phyloP scores from a whole-genome alignment of 148 eudicot species.

The Drosera capensis region DNA sequence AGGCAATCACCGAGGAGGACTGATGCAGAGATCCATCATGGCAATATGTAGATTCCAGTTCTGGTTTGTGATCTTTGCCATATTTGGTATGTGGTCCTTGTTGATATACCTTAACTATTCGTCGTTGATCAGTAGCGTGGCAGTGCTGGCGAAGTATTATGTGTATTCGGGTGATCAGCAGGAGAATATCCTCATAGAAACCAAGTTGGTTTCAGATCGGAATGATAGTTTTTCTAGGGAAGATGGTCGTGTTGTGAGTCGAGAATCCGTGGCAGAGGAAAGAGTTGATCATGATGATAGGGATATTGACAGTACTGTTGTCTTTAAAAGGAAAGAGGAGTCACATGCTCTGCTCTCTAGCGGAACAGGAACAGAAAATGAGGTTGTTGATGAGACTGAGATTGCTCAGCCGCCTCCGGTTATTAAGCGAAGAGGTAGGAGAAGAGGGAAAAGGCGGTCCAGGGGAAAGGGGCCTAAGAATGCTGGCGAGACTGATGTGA shows the following conservation, averaged over 20 bases:
- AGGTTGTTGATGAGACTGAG: background rate
- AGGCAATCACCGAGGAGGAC: slow-evolving; percentile 4
- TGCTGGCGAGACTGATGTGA: background rate
- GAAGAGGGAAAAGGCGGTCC: slow-evolving; percentile 3
- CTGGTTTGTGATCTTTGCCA: slow-evolving; percentile 15
- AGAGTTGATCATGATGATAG: background rate
- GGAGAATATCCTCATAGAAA: slow-evolving; percentile 4
- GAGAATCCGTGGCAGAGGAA: background rate
- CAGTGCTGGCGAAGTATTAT: slow-evolving; percentile 18
- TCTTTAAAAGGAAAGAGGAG: background rate
- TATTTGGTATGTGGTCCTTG: slow-evolving; percentile 26
- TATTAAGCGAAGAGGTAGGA: background rate
- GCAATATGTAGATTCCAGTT: slow-evolving; percentile 14
- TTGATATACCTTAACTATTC: slow-evolving; percentile 25
- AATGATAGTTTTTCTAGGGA: background rate
- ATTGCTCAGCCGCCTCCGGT: background rate
- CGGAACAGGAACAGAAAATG: background rate
- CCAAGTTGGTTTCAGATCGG: background rate
- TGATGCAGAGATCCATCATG: slow-evolving; percentile 10
- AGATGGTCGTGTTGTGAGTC: background rate
- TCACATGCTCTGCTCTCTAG: background rate
- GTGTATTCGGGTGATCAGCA: slow-evolving; percentile 21
- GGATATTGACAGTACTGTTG: background rate
- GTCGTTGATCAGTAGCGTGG: slow-evolving; percentile 19
- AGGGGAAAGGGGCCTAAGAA: background rate